These are phyloP conservation scores for Didymellaceae sp. DNA, from an alignment of 2,329 filamentous ascomycete genomes.

Conservation along the genomic window DNA sequence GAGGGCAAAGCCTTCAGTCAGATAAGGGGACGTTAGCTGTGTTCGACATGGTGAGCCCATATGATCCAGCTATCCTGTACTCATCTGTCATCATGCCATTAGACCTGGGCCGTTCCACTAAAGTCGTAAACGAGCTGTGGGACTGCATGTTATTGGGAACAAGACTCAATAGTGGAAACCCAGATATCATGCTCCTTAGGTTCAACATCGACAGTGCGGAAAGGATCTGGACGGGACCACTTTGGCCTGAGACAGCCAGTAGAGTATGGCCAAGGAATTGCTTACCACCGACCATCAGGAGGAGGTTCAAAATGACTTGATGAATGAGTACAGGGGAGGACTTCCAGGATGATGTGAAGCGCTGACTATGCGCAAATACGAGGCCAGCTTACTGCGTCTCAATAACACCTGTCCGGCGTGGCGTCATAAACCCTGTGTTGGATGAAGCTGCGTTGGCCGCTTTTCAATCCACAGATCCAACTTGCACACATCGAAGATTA, in stretches of 20 bases:
- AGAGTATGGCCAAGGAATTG: neutral
- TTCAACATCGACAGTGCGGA: slow-evolving; percentile 10
- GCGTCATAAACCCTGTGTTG: neutral
- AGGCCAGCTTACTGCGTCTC: neutral
- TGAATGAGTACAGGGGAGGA: too few relatives aligned
- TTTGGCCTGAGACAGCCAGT: slow-evolving; percentile 10
- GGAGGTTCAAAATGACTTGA: neutral
- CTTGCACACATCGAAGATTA: too few relatives aligned
- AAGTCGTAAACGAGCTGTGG: slow-evolving; percentile 6
- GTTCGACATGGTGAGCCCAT: slow-evolving; percentile 14
- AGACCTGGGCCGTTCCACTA: neutral
- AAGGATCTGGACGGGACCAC: slow-evolving; percentile 15
- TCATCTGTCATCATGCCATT: slow-evolving; percentile 7
- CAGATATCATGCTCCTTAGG: slow-evolving; percentile 12
- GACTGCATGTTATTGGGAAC: slow-evolving; percentile 6
- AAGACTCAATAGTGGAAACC: slow-evolving; percentile 1
- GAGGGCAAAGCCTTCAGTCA: neutral
- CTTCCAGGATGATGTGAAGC: neutral
- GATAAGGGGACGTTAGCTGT: neutral
- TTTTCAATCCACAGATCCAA: too few relatives aligned
- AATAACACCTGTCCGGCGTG: neutral
- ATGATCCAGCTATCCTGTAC: neutral
- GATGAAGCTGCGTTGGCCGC: too few relatives aligned
- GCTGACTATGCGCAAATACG: neutral
- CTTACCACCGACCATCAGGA: neutral